Base-by-base conservation (phyloP, 164 flowering plant species). In the Hamamelis virginiana region DNA sequence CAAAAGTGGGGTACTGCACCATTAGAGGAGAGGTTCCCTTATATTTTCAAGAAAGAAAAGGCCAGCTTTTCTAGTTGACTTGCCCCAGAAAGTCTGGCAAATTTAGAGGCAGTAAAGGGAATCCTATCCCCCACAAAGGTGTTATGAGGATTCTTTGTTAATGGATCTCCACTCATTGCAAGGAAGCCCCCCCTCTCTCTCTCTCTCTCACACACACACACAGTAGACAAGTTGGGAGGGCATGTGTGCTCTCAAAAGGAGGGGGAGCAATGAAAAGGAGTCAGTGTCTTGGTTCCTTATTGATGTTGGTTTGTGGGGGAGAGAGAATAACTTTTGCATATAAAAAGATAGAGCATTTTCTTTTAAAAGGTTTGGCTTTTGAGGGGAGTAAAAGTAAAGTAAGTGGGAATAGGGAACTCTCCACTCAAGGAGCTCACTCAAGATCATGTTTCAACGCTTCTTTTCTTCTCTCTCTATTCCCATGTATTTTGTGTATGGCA, bases 51-150 rank as follows among this genome's bases (percentile, higher is more conserved):
- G n/a, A 25, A 62, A 55, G 38, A 58, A 64, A 59, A 50, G 18
- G 58, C 23, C 61, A 71, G 77, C 82, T 81, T 81, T 33, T 78
- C 14, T 75, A 55, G 82, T 79, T 82, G 85, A 82, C 85, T 77
- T 81, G 64, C 74, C 75, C 76, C 59, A 73, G 63, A 82, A 82
- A 82, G 85, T 79, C 72, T 77, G 74, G 76, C 79, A 73, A 79
- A 72, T 72, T 77, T 79, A 73, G 77, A 70, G 80, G 76, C 18
- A 44, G 64, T 59, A 52, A 69, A 75, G 85, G 73, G 85, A 82
- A 82, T 82, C 83, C 75, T 50, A 79, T 82, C 66, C 72, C 64
- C 61, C 38, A 51, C 67, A 71, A 62, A 59, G 62, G 68, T 15
- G 59, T 69, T 41, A 65, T 69, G 61, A 73, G 51, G 58, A 53